phyloP scores from a whole-genome alignment of 2,329 filamentous ascomycete species.

The Bipolaris victoriae region DNA sequence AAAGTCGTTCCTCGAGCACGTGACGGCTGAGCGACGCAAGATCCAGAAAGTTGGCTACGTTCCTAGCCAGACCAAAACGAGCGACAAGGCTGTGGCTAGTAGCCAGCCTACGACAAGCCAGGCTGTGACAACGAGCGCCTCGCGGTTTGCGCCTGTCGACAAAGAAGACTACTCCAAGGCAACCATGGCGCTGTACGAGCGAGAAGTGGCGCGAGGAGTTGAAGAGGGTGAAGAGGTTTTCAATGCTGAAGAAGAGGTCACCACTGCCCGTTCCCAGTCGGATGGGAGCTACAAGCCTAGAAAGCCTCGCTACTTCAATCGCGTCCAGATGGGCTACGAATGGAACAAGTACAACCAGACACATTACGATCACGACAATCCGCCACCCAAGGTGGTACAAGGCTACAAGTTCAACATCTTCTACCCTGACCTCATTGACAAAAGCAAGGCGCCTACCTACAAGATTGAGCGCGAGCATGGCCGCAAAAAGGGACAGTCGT shows the following conservation, averaged over 20 bases:
- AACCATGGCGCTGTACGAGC: conserved; percentile 87
- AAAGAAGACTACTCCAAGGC: conserved; percentile 85
- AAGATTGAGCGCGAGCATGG: conserved; percentile 94
- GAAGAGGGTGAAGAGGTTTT: conserved; percentile 97
- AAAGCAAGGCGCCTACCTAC: conserved; percentile 91
- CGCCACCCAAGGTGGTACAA: conserved; percentile 95
- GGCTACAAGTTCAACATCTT: conserved; percentile 99
- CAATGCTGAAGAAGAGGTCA: conserved; percentile 82
- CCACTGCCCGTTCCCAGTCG: conserved; percentile 73
- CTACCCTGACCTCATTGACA: conserved; percentile 96
- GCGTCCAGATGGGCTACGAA: conserved; percentile 98
- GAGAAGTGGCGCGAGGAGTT: conserved; percentile 88
- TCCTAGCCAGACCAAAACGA: conserved; percentile 59
- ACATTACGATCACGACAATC: conserved; percentile 98
- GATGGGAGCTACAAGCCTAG: conserved; percentile 83
- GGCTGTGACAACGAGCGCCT: conserved; percentile 61
- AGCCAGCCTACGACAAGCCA: conserved; percentile 46
- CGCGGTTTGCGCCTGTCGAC: conserved; percentile 71
- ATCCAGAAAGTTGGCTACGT: conserved; percentile 70
- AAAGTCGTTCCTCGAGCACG: conserved; percentile 61
- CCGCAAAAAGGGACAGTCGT: conserved; percentile 85
- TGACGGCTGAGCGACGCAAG: conserved; percentile 65
- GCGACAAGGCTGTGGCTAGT: conserved; percentile 36
- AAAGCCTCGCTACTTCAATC: conserved; percentile 96
- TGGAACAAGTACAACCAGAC: conserved; percentile 99